phyloP scores from a whole-genome alignment of 345 rosid genomes.

The Noccaea caerulescens region DNA sequence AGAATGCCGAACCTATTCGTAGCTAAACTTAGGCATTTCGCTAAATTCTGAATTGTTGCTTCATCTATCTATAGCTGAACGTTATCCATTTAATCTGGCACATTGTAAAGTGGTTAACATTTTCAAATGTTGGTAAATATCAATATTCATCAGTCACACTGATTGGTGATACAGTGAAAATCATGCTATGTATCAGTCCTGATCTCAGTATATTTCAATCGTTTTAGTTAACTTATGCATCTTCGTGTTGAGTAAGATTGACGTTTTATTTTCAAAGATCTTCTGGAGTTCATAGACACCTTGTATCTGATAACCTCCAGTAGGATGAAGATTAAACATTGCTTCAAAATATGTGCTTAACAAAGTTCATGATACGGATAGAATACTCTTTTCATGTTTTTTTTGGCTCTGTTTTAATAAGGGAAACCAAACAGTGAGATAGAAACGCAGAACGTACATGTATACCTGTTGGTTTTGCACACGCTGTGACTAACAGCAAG shows the following conservation, averaged over 20 bases:
- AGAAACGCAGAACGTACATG: not conserved
- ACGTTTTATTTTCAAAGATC: not conserved
- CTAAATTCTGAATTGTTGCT: not conserved
- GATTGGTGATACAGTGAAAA: slow-evolving; percentile 1
- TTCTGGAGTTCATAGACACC: slow-evolving; percentile 2
- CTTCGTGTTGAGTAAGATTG: not conserved
- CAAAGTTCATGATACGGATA: slow-evolving; percentile 10
- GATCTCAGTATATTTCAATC: not conserved
- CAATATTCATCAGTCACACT: not conserved
- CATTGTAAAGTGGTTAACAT: not conserved
- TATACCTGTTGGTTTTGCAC: not conserved
- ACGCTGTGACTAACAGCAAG: slow-evolving; percentile 19
- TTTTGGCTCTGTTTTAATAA: slow-evolving; percentile 1
- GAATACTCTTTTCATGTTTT: not conserved
- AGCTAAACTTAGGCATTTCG: not conserved
- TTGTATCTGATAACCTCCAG: slow-evolving; percentile 2
- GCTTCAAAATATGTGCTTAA: not conserved
- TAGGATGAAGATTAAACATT: not conserved
- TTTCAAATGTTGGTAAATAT: not conserved
- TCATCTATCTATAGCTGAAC: slow-evolving; percentile 3
- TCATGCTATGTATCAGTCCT: not conserved
- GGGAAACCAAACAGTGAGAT: not conserved
- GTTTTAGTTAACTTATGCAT: not conserved
- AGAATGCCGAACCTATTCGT: slow-evolving; percentile 2
- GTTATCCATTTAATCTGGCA: not conserved